Percentiles rank a stretch among this genome's conserved stretches.
Conservation (phyloP, 768 basidiomycete genomes). For the Royoungia palumana region DNA sequence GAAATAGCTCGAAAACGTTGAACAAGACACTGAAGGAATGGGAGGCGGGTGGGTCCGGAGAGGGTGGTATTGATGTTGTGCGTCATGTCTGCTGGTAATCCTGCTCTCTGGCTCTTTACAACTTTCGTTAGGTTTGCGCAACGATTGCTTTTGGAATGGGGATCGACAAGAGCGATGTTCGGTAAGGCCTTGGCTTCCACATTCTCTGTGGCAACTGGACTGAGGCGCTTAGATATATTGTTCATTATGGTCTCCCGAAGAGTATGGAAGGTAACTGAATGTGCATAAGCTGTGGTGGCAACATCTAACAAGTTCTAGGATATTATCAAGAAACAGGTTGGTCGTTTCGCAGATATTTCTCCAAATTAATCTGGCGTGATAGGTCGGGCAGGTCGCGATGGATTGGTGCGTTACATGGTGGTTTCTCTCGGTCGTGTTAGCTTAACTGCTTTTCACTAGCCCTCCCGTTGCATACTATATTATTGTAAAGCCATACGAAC, state of each 20-base stretch:
- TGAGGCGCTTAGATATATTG: constrained; percentile 52
- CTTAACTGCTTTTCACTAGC: constrained; percentile 37
- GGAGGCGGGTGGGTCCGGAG: constrained; percentile 51
- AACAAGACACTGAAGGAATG: constrained; percentile 56
- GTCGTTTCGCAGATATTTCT: constrained; percentile 7
- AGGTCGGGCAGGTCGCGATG: constrained; percentile 82
- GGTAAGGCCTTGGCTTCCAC: constrained; percentile 35
- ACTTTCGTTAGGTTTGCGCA: constrained; percentile 57
- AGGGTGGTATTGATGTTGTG: constrained; percentile 61
- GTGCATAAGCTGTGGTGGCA: neutral
- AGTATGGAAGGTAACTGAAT: constrained; percentile 66
- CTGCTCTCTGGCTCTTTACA: neutral
- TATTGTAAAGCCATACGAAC: constrained; percentile 53
- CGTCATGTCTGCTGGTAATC: constrained; percentile 17
- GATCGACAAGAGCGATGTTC: constrained; percentile 78
- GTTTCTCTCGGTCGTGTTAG: neutral
- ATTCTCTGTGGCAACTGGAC: neutral
- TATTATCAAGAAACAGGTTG: constrained; percentile 86
- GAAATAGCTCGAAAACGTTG: constrained; percentile 44
- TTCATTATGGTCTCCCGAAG: constrained; percentile 80
- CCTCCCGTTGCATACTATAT: constrained; percentile 77
- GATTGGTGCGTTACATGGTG: constrained; percentile 44
- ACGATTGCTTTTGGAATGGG: constrained; percentile 87
- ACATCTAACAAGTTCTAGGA: constrained; percentile 38
- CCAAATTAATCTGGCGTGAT: constrained; percentile 4